These are phyloP conservation scores for Beauveria asiatica DNA, from an alignment of 2,329 filamentous ascomycete genomes.

Conservation along the genomic window DNA sequence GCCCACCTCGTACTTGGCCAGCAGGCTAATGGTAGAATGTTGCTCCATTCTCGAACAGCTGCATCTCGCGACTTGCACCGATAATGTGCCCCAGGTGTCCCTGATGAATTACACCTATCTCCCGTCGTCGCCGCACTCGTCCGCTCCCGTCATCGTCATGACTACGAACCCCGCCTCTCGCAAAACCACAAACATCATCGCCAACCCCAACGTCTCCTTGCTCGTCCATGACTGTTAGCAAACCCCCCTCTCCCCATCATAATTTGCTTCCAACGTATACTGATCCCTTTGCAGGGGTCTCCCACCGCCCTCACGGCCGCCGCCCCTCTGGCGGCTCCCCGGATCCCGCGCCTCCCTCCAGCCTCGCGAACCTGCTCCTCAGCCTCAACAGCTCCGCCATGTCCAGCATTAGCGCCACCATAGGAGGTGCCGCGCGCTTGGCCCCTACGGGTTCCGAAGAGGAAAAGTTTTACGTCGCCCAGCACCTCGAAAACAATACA, in stretches of 20 bases:
- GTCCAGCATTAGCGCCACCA: slow-evolving; percentile 83
- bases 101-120: slow-evolving; percentile 99
- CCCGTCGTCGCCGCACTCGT: slow-evolving; percentile 60
- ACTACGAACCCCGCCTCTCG: slow-evolving; percentile 74
- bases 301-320: slow-evolving; percentile 66
- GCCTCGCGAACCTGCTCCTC: slow-evolving; percentile 72
- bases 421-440: slow-evolving; percentile 77
- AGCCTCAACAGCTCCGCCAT: slow-evolving; percentile 87
- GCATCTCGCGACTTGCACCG: slow-evolving; percentile 83
- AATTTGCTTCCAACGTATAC: background rate
- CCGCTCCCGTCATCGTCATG: slow-evolving; percentile 84
- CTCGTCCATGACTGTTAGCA: slow-evolving; percentile 82
- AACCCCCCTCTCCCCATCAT: background rate
- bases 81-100: slow-evolving; percentile 80
- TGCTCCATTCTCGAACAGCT: slow-evolving; percentile 48
- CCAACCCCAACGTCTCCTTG: slow-evolving; percentile 81
- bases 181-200: slow-evolving; percentile 72
- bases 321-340: slow-evolving; percentile 54
- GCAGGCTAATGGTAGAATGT: background rate
- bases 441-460: slow-evolving; percentile 67
- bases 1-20: background rate
- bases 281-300: slow-evolving; percentile 54
- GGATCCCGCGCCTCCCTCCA: slow-evolving; percentile 57
- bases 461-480: slow-evolving; percentile 73
- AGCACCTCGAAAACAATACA: slow-evolving; percentile 87